Percentiles rank a stretch among this genome's conserved stretches.
phyloP scores from a whole-genome alignment of 208 protist species.

The Plasmodiophora brassicae region DNA sequence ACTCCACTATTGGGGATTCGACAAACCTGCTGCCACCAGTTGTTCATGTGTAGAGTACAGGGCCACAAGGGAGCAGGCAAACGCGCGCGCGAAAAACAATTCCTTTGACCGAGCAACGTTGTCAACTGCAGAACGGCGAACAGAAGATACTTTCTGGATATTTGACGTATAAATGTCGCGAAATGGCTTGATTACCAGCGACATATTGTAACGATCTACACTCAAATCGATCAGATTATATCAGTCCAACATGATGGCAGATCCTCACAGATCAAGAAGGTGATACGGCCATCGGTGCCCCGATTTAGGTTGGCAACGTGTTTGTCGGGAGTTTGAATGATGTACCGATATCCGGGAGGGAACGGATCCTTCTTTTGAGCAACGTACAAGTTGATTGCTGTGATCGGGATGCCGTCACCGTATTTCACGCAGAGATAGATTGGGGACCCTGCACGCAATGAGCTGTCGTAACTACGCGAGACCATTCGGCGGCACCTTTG shows the following conservation, averaged over 20 bases:
- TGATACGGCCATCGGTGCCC: neutral
- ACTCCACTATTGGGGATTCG: too few species aligned
- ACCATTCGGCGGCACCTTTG: neutral
- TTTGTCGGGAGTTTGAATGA: neutral
- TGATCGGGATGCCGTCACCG: conserved; percentile 6
- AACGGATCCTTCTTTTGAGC: conserved; percentile 25
- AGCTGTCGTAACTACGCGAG: neutral
- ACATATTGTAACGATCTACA: neutral
- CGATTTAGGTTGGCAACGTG: conserved; percentile 19
- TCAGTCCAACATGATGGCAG: neutral
- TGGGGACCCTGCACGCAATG: neutral
- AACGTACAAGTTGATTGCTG: conserved; percentile 28
- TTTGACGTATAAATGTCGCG: neutral
- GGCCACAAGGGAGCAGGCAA: neutral
- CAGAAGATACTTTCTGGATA: neutral
- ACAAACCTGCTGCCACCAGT: neutral
- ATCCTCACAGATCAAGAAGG: conserved; percentile 3
- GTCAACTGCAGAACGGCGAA: too few species aligned
- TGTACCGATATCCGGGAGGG: conserved; percentile 4
- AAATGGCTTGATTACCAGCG: conserved; percentile 3
- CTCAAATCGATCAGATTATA: neutral
- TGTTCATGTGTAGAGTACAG: conserved; percentile 13
- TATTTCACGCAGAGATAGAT: conserved; percentile 33
- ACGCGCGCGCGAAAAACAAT: neutral
- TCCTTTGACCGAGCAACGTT: too few species aligned